Evolutionary conservation across 2,329 filamentous ascomycete genomes (phyloP).

Genomic region (Dichotomopilus funicola): DNA sequence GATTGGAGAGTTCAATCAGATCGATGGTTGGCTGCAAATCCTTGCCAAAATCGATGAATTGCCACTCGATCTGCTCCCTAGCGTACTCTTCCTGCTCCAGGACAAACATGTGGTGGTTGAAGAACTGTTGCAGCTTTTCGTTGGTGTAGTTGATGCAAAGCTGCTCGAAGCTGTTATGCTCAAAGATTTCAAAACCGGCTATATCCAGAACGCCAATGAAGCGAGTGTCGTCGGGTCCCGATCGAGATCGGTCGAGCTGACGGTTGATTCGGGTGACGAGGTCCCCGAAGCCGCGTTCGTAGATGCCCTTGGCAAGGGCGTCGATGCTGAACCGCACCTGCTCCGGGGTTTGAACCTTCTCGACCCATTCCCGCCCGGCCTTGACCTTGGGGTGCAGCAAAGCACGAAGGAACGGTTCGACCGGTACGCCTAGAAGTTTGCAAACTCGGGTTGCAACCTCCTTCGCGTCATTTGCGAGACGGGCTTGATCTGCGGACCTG

Average conservation of each 20-base stretch:
- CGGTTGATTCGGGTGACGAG: conserved; percentile 86
- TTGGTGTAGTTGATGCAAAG: conserved; percentile 99
- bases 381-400: conserved; percentile 90
- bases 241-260: conserved; percentile 79
- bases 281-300: conserved; percentile 91
- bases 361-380: conserved; percentile 94
- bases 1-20: conserved; percentile 89
- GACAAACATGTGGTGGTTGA: conserved; percentile 99
- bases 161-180: conserved; percentile 97
- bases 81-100: conserved; percentile 98
- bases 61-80: conserved; percentile 96
- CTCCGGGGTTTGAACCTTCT: conserved; percentile 95
- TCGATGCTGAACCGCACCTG: conserved; percentile 88
- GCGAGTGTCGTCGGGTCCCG: conserved; percentile 78
- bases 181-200: conserved; percentile 97
- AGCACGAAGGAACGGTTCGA: conserved; percentile 81
- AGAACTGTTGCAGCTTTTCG: conserved; percentile 98
- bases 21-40: conserved; percentile 97
- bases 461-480: conserved; percentile 68
- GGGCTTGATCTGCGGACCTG: conserved; percentile 81
- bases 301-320: conserved; percentile 92
- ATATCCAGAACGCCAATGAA: conserved; percentile 99
- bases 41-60: conserved; percentile 97
- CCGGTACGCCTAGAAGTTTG: conserved; percentile 72
- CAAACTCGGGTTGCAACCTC: conserved; percentile 74